phyloP scores from a whole-genome alignment of 306 rosid species.

The Cucurbita pepo region DNA sequence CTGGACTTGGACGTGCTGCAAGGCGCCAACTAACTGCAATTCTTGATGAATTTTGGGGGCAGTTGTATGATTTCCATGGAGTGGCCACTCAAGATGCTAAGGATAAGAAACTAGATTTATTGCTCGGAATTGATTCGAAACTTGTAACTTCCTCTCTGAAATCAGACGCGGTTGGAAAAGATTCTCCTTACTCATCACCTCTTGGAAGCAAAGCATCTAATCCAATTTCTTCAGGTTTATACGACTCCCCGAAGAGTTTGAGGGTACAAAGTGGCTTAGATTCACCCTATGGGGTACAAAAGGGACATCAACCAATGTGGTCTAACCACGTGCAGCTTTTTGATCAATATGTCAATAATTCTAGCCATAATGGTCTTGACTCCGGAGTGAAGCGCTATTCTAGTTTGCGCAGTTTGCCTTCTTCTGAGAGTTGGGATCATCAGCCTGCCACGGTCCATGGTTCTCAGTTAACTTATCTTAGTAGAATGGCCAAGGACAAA shows the following conservation, averaged over 20 bases:
- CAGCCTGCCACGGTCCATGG: constrained; percentile 82
- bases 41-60: constrained; percentile 91
- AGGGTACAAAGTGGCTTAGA: constrained; percentile 43
- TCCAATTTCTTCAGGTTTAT: constrained; percentile 26
- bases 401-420: constrained; percentile 52
- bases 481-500: constrained; percentile 31
- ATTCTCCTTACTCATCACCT: constrained; percentile 17
- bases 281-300: constrained; percentile 33
- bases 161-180: constrained; percentile 38
- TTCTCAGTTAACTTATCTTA: constrained; percentile 50
- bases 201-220: constrained; percentile 41
- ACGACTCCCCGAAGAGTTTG: constrained; percentile 43
- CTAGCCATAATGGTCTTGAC: constrained; percentile 23
- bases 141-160: constrained; percentile 24
- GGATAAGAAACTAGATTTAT: constrained; percentile 48
- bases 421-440: constrained; percentile 49
- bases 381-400: constrained; percentile 48
- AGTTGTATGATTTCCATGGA: constrained; percentile 70
- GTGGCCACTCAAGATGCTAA: constrained; percentile 44
- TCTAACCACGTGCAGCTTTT: constrained; percentile 31
- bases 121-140: constrained; percentile 43
- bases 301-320: constrained; percentile 40
- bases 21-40: constrained; percentile 67
- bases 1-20: constrained; percentile 92
- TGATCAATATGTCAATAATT: constrained; percentile 40